Conservation (phyloP, 108 stramenopile species). For the Pelagomonas calceolata region DNA sequence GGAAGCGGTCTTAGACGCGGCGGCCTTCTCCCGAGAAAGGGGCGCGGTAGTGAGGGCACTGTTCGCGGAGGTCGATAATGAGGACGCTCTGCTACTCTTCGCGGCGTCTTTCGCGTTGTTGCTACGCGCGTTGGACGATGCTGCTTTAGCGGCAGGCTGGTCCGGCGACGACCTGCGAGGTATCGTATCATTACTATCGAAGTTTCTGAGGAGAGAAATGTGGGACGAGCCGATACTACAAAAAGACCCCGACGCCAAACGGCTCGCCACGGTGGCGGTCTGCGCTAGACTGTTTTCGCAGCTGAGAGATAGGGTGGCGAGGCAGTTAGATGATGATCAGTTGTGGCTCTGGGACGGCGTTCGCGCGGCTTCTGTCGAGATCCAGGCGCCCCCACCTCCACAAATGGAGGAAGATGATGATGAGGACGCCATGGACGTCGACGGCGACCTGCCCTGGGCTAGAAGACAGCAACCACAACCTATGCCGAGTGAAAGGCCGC, state of each 20-base stretch:
- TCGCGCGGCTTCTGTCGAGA: slow-evolving; percentile 4
- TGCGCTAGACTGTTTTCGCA: slow-evolving; percentile 29
- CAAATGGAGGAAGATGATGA: slow-evolving; percentile 22
- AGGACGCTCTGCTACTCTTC: slow-evolving; percentile 23
- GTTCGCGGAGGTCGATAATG: neutral
- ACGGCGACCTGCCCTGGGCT: neutral
- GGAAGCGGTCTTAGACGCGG: neutral
- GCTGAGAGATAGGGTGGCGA: slow-evolving; percentile 55
- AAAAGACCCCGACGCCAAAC: neutral
- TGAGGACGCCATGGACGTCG: slow-evolving; percentile 2
- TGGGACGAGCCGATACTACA: too few relatives aligned
- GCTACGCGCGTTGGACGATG: slow-evolving; percentile 58
- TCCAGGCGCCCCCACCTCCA: slow-evolving; percentile 10
- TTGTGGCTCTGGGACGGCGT: neutral
- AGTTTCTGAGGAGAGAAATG: neutral
- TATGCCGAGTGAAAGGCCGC: slow-evolving; percentile 17
- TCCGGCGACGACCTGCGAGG: too few relatives aligned
- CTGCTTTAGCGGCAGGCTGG: slow-evolving; percentile 57
- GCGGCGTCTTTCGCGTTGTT: slow-evolving; percentile 62
- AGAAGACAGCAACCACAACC: neutral
- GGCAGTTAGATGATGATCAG: slow-evolving; percentile 21
- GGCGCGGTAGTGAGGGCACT: neutral
- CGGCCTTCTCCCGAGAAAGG: neutral
- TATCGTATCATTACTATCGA: neutral
- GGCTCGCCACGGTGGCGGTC: slow-evolving; percentile 40